phyloP scores from a whole-genome alignment of 805 yeast species.

The Citeromyces matritensis region DNA sequence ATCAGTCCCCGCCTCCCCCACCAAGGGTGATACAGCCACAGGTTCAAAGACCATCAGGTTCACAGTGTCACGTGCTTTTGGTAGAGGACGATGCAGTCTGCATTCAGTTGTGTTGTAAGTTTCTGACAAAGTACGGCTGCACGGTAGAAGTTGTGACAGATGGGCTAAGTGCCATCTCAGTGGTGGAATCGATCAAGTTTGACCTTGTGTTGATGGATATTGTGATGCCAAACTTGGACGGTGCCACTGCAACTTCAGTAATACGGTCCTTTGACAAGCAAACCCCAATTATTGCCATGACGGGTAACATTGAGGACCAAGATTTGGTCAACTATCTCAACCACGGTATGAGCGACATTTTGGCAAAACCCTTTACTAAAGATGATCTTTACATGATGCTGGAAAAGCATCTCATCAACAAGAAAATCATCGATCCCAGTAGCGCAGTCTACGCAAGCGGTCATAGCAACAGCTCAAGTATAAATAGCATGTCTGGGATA shows the following conservation, averaged over 20 bases:
- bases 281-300: constrained; percentile 91
- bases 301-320: constrained; percentile 74
- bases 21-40: neutral
- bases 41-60: constrained; percentile 14
- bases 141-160: constrained; percentile 87
- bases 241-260: constrained; percentile 83
- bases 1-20: neutral
- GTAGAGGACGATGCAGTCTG: constrained; percentile 79
- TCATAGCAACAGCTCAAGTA: too few species aligned
- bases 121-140: constrained; percentile 78
- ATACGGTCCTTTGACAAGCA: constrained; percentile 71
- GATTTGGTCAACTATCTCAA: constrained; percentile 69
- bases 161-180: constrained; percentile 78
- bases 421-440: constrained; percentile 10
- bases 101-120: constrained; percentile 69
- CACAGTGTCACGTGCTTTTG: constrained; percentile 47
- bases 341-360: constrained; percentile 84
- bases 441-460: constrained; percentile 8
- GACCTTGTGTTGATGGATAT: constrained; percentile 79
- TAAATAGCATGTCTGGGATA: too few species aligned
- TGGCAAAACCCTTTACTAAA: constrained; percentile 89
- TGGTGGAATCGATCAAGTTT: constrained; percentile 53
- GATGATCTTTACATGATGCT: constrained; percentile 69
- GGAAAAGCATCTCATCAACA: constrained; percentile 51
- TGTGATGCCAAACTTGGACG: constrained; percentile 79